phyloP scores from a whole-genome alignment of 2,329 filamentous ascomycete genomes.

The Ceratocystis cubensis region DNA sequence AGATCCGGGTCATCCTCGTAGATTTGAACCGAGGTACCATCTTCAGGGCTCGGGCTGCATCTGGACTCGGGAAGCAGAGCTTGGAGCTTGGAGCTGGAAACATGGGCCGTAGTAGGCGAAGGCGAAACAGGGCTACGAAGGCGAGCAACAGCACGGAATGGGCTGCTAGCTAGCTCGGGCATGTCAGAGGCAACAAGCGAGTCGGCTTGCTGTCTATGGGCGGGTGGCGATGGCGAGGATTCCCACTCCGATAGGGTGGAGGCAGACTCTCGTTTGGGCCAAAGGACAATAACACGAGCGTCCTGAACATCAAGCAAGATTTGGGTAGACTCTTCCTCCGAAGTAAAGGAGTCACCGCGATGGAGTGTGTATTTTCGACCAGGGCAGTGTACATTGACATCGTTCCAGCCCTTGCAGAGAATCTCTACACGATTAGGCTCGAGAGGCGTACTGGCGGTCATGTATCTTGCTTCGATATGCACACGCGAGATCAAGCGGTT shows the following conservation, averaged over 20 bases:
- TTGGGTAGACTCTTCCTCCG: slow-evolving; percentile 73
- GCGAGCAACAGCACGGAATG: slow-evolving; percentile 9
- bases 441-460: slow-evolving; percentile 53
- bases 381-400: slow-evolving; percentile 82
- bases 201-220: background rate
- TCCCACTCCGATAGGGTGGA: slow-evolving; percentile 62
- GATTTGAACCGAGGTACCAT: slow-evolving; percentile 45
- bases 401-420: slow-evolving; percentile 91
- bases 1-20: slow-evolving; percentile 52
- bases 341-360: slow-evolving; percentile 82
- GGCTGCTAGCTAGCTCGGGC: slow-evolving; percentile 11
- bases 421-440: slow-evolving; percentile 73
- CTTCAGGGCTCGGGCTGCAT: slow-evolving; percentile 1
- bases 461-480: slow-evolving; percentile 78
- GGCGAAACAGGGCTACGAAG: slow-evolving; percentile 18
- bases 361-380: slow-evolving; percentile 72
- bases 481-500: slow-evolving; percentile 88
- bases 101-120: slow-evolving; percentile 31
- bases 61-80: slow-evolving; percentile 31
- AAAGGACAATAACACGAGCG: slow-evolving; percentile 74
- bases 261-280: slow-evolving; percentile 54
- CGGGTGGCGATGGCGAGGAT: slow-evolving; percentile 35
- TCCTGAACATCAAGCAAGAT: slow-evolving; percentile 96
- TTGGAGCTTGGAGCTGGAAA: slow-evolving; percentile 36
- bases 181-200: background rate